A percentile compares a stretch with the other conserved stretches of the same genome.
Evolutionary conservation across 1,284 basidiomycete genomes (phyloP).

Genomic region (Thelephora terrestris): DNA sequence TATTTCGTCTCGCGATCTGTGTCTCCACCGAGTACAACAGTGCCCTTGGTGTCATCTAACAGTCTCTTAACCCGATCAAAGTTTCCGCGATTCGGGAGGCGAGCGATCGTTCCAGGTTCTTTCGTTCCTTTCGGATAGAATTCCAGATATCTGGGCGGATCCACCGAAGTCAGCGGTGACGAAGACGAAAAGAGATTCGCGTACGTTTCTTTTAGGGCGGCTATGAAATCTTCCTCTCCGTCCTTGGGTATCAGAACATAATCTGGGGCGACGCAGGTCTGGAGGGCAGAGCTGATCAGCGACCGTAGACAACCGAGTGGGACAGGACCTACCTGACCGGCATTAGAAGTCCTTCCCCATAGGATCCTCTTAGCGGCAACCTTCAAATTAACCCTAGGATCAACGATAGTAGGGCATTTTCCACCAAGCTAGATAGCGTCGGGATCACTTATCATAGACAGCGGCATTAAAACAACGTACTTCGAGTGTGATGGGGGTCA

Average conservation of each 20-base stretch:
- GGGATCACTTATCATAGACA: too few species aligned
- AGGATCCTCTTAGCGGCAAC: slow-evolving; percentile 54
- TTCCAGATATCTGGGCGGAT: slow-evolving; percentile 32
- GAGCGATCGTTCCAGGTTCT: slow-evolving; percentile 32
- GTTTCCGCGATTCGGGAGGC: slow-evolving; percentile 43
- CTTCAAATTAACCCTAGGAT: slow-evolving; percentile 54
- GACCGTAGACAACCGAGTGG: neutral
- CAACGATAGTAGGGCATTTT: slow-evolving; percentile 79
- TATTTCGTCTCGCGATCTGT: slow-evolving; percentile 47
- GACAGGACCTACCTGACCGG: slow-evolving; percentile 47
- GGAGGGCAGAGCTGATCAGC: neutral
- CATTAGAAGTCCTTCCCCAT: slow-evolving; percentile 74
- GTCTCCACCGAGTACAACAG: slow-evolving; percentile 62
- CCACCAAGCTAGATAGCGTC: slow-evolving; percentile 39
- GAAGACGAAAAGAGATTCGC: slow-evolving; percentile 8
- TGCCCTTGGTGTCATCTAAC: slow-evolving; percentile 62
- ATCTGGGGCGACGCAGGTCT: slow-evolving; percentile 61
- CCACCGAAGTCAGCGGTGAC: slow-evolving; percentile 2
- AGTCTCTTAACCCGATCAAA: slow-evolving; percentile 55
- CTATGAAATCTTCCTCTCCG: slow-evolving; percentile 54
- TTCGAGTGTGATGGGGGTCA: slow-evolving; percentile 80
- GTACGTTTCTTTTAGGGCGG: slow-evolving; percentile 52
- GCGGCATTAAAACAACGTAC: slow-evolving; percentile 19
- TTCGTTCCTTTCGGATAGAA: slow-evolving; percentile 43
- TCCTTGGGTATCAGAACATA: slow-evolving; percentile 67